Percentiles rank a stretch among this genome's conserved stretches.
Evolutionary conservation across 73 alveolate genomes (phyloP).

Genomic region (Paramecium tetraurelia): DNA sequence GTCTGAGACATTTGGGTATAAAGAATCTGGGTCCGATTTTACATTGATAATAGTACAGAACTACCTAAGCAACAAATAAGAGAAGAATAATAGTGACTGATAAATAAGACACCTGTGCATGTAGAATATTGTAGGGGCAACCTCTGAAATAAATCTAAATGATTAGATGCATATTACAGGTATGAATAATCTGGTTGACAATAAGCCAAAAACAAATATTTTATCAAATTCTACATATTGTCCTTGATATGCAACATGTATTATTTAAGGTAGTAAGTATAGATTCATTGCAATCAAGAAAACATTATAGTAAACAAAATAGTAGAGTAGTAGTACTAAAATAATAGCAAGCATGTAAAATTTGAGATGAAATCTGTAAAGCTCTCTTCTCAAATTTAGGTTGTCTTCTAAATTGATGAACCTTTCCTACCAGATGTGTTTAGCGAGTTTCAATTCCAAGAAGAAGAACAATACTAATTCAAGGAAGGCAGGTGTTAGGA

Average conservation of each 20-base stretch:
- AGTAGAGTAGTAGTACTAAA: background rate
- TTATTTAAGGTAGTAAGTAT: constrained; percentile 42
- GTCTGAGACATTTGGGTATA: constrained; percentile 47
- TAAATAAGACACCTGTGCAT: background rate
- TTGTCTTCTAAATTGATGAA: background rate
- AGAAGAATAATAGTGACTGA: background rate
- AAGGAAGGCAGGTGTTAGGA: constrained; percentile 54
- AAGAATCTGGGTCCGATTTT: constrained; percentile 33
- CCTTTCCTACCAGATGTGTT: constrained; percentile 53
- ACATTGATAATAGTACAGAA: background rate
- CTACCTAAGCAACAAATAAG: background rate
- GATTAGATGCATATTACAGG: background rate
- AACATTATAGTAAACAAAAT: background rate
- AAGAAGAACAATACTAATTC: constrained; percentile 27
- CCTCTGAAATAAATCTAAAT: constrained; percentile 56
- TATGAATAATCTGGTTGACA: constrained; percentile 49
- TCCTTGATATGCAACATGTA: constrained; percentile 52
- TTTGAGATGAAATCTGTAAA: background rate
- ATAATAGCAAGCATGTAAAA: constrained; percentile 22
- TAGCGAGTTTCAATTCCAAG: constrained; percentile 44
- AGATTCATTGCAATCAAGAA: background rate
- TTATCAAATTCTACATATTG: constrained; percentile 51
- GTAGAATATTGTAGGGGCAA: constrained; percentile 32
- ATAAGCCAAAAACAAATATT: constrained; percentile 51
- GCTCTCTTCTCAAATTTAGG: background rate